Evolutionary conservation across 1,284 basidiomycete genomes (phyloP).

Genomic region (Leccinum colubrinum): DNA sequence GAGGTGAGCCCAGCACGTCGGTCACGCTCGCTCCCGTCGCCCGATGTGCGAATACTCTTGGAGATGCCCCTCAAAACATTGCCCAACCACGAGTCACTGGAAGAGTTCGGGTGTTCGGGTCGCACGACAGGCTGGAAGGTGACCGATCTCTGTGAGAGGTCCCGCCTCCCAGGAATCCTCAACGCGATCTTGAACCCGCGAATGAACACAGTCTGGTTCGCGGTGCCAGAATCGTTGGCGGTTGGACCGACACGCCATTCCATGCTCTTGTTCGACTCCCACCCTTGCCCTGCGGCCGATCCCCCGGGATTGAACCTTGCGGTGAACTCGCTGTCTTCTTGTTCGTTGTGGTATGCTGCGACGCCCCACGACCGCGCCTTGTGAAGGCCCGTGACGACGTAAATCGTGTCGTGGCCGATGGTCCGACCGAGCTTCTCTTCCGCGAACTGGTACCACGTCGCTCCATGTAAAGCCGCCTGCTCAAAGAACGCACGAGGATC

Average conservation of each 20-base stretch:
- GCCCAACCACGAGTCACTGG: conserved; percentile 20
- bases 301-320: conserved; percentile 17
- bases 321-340: conserved; percentile 4
- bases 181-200: conserved; percentile 31
- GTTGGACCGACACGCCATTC: conserved; percentile 21
- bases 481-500: conserved; percentile 15
- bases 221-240: not conserved
- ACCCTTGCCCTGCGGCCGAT: conserved; percentile 6
- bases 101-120: not conserved
- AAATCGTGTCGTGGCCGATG: conserved; percentile 24
- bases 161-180: conserved; percentile 13
- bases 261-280: conserved; percentile 18
- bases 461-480: conserved; percentile 19
- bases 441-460: conserved; percentile 26
- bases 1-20: not conserved
- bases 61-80: conserved; percentile 21
- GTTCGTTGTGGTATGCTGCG: conserved; percentile 20
- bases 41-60: conserved; percentile 13
- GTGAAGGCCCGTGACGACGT: conserved; percentile 27
- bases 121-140: conserved; percentile 8
- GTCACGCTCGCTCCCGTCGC: not conserved
- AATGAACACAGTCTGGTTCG: conserved; percentile 26
- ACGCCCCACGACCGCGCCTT: conserved; percentile 25
- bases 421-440: conserved; percentile 20
- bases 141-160: conserved; percentile 23